Conservation (phyloP, 2,329 filamentous ascomycete species). For the Alternaria sp. region DNA sequence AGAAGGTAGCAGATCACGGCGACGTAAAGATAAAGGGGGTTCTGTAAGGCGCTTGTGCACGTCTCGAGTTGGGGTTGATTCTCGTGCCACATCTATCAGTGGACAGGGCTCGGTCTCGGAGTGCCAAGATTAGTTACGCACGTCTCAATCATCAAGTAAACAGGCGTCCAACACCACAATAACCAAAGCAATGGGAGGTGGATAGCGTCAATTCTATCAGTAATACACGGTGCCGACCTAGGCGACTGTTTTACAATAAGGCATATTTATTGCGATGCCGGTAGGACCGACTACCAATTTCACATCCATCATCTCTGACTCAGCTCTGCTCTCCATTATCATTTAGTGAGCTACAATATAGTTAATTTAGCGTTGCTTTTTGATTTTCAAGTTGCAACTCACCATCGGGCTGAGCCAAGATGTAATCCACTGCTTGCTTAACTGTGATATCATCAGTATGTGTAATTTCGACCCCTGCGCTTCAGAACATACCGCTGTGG, state of each 20-base stretch:
- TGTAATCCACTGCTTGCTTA: slow-evolving; percentile 94
- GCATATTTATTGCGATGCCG: slow-evolving; percentile 50
- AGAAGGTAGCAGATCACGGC: slow-evolving; percentile 22
- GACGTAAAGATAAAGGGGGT: slow-evolving; percentile 29
- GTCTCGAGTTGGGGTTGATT: slow-evolving; percentile 33
- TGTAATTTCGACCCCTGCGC: not conserved
- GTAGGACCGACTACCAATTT: slow-evolving; percentile 43
- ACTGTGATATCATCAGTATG: slow-evolving; percentile 65
- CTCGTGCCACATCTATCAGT: slow-evolving; percentile 38
- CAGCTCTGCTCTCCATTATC: slow-evolving; percentile 26
- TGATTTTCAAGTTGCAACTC: slow-evolving; percentile 55
- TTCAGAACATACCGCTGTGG: slow-evolving; percentile 78
- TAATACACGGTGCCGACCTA: slow-evolving; percentile 48
- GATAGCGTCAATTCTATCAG: slow-evolving; percentile 49
- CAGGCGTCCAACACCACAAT: slow-evolving; percentile 15
- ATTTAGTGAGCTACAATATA: slow-evolving; percentile 46
- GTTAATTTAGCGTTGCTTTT: slow-evolving; percentile 30
- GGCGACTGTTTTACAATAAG: slow-evolving; percentile 52
- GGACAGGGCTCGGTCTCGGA: slow-evolving; percentile 24
- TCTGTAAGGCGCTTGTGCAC: slow-evolving; percentile 29
- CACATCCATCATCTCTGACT: slow-evolving; percentile 38
- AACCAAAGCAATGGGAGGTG: slow-evolving; percentile 30
- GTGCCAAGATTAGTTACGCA: slow-evolving; percentile 31
- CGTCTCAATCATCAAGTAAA: slow-evolving; percentile 20
- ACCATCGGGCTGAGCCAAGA: slow-evolving; percentile 90